phyloP scores from a whole-genome alignment of 129 eudicot genomes.

The Ambrosia trifida region DNA sequence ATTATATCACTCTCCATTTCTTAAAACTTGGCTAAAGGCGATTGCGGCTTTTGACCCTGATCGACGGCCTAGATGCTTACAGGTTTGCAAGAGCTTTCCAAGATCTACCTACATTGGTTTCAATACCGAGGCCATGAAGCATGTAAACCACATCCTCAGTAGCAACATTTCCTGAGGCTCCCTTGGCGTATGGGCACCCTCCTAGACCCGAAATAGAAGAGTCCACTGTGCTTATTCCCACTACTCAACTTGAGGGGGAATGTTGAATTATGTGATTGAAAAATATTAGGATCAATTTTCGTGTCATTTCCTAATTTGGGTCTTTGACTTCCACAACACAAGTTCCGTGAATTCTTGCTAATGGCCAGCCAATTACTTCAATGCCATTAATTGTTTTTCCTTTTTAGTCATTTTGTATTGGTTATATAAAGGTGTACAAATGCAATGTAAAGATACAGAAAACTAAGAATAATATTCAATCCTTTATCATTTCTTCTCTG shows the following conservation, averaged over 20 bases:
- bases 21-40: slow-evolving; percentile 23
- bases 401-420: too few relatives aligned
- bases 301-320: too few relatives aligned
- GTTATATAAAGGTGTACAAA: too few relatives aligned
- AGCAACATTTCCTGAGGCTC: slow-evolving; percentile 87
- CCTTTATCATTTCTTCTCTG: too few relatives aligned
- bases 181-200: slow-evolving; percentile 88
- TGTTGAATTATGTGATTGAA: background rate
- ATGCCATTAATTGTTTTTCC: too few relatives aligned
- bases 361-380: too few relatives aligned
- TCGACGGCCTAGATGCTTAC: slow-evolving; percentile 55
- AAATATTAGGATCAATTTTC: too few relatives aligned
- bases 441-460: too few relatives aligned
- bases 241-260: too few relatives aligned
- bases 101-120: slow-evolving; percentile 67
- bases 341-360: too few relatives aligned
- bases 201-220: slow-evolving; percentile 81
- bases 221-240: slow-evolving; percentile 67
- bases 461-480: too few relatives aligned
- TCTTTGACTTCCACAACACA: too few relatives aligned
- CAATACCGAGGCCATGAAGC: slow-evolving; percentile 75
- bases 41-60: slow-evolving; percentile 71
- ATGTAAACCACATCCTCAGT: slow-evolving; percentile 90
- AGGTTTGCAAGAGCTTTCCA: slow-evolving; percentile 56
- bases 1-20: background rate